Conservation (phyloP, 2,329 filamentous ascomycete species). For the Emmonsia crescens region DNA sequence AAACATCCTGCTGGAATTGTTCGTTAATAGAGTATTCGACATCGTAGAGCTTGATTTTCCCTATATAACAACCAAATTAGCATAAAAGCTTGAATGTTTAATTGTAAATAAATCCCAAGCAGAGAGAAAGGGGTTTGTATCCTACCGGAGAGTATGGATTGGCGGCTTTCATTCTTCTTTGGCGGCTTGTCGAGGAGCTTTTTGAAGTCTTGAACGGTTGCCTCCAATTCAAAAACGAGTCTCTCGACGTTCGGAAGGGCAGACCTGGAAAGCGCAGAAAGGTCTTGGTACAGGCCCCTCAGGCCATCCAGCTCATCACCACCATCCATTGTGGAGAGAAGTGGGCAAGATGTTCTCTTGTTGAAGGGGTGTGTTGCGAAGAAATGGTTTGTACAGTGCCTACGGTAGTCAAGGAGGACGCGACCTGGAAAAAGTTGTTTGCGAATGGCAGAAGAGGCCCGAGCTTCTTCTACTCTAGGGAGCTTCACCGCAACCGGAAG, state of each 20-base stretch:
- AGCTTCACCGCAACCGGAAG: no score
- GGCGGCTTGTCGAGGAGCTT: slow-evolving; percentile 63
- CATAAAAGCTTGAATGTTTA: neutral
- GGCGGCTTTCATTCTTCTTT: slow-evolving; percentile 65
- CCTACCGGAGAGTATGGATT: slow-evolving; percentile 57
- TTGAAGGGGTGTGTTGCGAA: neutral
- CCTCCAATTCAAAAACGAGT: slow-evolving; percentile 54
- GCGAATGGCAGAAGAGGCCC: neutral
- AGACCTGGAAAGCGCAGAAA: slow-evolving; percentile 63
- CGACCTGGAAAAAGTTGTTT: neutral
- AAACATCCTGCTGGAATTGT: slow-evolving; percentile 71
- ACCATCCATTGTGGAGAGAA: slow-evolving; percentile 51
- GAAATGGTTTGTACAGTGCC: neutral
- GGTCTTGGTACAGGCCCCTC: slow-evolving; percentile 74
- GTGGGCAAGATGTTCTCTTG: neutral
- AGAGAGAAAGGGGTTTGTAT: slow-evolving; percentile 4
- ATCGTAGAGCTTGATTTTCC: slow-evolving; percentile 62
- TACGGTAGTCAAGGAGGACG: neutral
- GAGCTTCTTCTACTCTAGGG: no score
- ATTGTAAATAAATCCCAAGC: neutral
- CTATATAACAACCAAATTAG: slow-evolving; percentile 33
- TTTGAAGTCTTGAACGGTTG: slow-evolving; percentile 55
- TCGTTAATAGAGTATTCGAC: slow-evolving; percentile 72
- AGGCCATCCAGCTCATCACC: slow-evolving; percentile 64
- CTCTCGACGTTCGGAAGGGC: slow-evolving; percentile 61